Base-by-base conservation (phyloP, 1,284 basidiomycete species). In the Boletus smithii region DNA sequence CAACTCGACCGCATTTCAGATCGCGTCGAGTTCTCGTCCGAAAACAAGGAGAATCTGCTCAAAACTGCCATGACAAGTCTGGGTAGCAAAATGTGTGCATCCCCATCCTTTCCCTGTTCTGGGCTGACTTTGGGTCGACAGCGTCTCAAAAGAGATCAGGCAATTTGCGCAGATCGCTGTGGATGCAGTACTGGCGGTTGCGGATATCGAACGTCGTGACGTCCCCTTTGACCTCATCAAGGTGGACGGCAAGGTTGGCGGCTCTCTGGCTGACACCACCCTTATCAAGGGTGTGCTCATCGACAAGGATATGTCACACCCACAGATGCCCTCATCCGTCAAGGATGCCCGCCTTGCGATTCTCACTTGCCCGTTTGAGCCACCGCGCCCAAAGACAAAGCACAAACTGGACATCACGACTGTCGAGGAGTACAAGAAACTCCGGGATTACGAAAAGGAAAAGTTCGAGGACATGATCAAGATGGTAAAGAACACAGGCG, bases 301-400 rank as follows among this genome's bases (percentile, higher is more conserved):
- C 67, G 95, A 99, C 84, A 97, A 99, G 73, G 95, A 99, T 74
- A 95, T 99, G 86, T 97, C 94, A 18, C 95, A 99, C 66, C 91
- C 95, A 8, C 94, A 97, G 72, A 99, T 99, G 95, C 95, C 95
- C 9, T 83, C 81, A 50, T 78, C 75, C 37, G 85, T 99, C 56
- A 79, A 77, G 57, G 90, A 99, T 67, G 95, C 97, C 51, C 86
- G 86, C 57, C 79, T 99, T 51, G 95, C 95, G 47, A 99, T 99
- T 65, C 82, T 99, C 44, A 99, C 95, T 38, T 99, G 97, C 72
- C 94, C 95, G 17, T 98, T 99, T 65, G 95, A 99, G 69, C 95
- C 95, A 9, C 95, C 97, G 11, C 86, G 97, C 31, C 95, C 95
- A 41, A 99, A 99, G 77, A 99, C 95, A 17, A 99, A 99, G 75